A percentile compares a stretch with the other conserved stretches of the same genome.
These are phyloP conservation scores for Claviceps citrina DNA, from an alignment of 2,329 filamentous ascomycete genomes.

Conservation along the genomic window DNA sequence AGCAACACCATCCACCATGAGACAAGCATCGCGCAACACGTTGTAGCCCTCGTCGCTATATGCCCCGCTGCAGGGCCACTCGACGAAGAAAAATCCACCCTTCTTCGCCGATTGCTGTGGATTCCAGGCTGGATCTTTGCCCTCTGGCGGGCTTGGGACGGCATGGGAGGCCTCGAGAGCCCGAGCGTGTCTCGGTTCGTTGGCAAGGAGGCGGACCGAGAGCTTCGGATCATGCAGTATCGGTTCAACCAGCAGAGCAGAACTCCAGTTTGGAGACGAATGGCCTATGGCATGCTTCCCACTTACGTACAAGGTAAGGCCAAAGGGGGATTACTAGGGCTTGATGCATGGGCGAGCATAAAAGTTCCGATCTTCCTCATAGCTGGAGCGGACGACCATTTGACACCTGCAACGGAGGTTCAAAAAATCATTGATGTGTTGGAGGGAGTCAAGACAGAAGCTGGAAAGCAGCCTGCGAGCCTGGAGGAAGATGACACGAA, in stretches of 20 bases:
- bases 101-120: constrained; percentile 43
- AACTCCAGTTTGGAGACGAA: constrained; percentile 68
- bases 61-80: constrained; percentile 60
- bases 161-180: constrained; percentile 62
- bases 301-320: constrained; percentile 36
- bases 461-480: constrained; percentile 9
- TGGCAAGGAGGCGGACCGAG: constrained; percentile 47
- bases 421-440: constrained; percentile 44
- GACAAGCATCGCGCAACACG: constrained; percentile 40
- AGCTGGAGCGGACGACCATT: constrained; percentile 58
- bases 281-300: constrained; percentile 59
- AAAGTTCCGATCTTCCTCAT: constrained; percentile 63
- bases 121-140: constrained; percentile 62
- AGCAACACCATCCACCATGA: constrained; percentile 26
- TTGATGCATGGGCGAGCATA: constrained; percentile 56
- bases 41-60: constrained; percentile 66
- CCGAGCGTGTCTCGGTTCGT: constrained; percentile 66
- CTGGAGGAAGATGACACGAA: not conserved
- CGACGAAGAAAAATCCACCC: constrained; percentile 25
- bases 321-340: constrained; percentile 50
- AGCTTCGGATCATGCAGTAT: constrained; percentile 52
- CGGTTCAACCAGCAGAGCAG: constrained; percentile 70
- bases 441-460: constrained; percentile 12
- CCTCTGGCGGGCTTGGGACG: constrained; percentile 62
- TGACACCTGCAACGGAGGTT: constrained; percentile 59